phyloP scores from a whole-genome alignment of 2,329 filamentous ascomycete genomes.

The Talaromyces piceae region DNA sequence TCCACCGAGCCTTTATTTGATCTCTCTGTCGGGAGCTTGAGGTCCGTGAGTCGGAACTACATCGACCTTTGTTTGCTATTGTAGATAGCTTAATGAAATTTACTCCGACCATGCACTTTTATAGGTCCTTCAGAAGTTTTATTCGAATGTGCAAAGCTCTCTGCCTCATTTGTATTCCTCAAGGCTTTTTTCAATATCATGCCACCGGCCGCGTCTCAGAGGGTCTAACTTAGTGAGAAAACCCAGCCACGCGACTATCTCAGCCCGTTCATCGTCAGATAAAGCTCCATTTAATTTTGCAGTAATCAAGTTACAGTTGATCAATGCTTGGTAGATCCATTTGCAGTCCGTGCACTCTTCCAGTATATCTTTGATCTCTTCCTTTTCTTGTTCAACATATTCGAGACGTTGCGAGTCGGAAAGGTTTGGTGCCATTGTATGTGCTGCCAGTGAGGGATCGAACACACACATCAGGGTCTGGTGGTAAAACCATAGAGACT shows the following conservation, averaged over 20 bases:
- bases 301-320: slow-evolving; percentile 64
- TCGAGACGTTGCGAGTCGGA: slow-evolving; percentile 52
- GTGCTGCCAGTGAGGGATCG: slow-evolving; percentile 41
- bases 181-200: slow-evolving; percentile 54
- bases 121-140: not conserved
- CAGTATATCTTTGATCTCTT: slow-evolving; percentile 61
- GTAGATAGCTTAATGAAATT: too few relatives aligned
- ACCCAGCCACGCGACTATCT: slow-evolving; percentile 53
- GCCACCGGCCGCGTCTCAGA: slow-evolving; percentile 67
- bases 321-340: slow-evolving; percentile 81
- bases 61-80: too few relatives aligned
- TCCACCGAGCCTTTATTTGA: slow-evolving; percentile 83
- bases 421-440: slow-evolving; percentile 59
- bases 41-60: too few relatives aligned
- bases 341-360: slow-evolving; percentile 66
- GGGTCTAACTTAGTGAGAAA: slow-evolving; percentile 65
- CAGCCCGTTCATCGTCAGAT: slow-evolving; percentile 35
- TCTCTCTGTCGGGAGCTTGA: slow-evolving; percentile 24
- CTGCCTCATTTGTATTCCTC: not conserved
- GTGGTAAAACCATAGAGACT: slow-evolving; percentile 96
- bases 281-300: slow-evolving; percentile 42
- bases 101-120: not conserved
- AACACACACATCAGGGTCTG: slow-evolving; percentile 73
- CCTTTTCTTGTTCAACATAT: slow-evolving; percentile 64
- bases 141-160: too few relatives aligned